Conservation (phyloP, 257 asterid species). For the Plantago elongata region DNA sequence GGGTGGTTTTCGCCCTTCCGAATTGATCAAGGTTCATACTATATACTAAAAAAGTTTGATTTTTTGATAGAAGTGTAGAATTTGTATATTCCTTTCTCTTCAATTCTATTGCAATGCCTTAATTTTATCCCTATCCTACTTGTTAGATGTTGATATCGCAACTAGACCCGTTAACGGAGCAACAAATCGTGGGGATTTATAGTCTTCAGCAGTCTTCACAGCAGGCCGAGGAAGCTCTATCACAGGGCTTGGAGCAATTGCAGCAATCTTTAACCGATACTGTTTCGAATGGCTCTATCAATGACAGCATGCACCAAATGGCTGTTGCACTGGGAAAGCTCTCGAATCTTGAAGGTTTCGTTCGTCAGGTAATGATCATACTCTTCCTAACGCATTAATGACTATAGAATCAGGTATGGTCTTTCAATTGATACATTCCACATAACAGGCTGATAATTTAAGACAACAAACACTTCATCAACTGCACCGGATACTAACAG, state of each 20-base stretch:
- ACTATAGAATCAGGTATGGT: neutral
- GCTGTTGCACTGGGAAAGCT: slow-evolving; percentile 84
- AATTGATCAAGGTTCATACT: slow-evolving; percentile 61
- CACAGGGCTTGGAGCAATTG: slow-evolving; percentile 82
- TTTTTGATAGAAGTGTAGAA: too few species aligned
- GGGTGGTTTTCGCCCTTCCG: slow-evolving; percentile 94
- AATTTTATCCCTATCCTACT: neutral
- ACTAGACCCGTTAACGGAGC: slow-evolving; percentile 85
- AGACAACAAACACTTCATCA: slow-evolving; percentile 91
- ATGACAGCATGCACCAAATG: slow-evolving; percentile 85
- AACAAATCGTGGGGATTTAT: slow-evolving; percentile 78
- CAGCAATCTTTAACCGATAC: slow-evolving; percentile 75
- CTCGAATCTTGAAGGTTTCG: slow-evolving; percentile 78
- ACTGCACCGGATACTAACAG: slow-evolving; percentile 60
- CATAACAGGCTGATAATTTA: slow-evolving; percentile 79
- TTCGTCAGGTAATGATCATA: slow-evolving; percentile 60
- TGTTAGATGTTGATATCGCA: slow-evolving; percentile 69
- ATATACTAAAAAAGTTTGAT: neutral
- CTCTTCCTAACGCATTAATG: neutral
- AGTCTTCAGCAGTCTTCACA: slow-evolving; percentile 86
- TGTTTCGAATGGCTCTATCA: slow-evolving; percentile 49
- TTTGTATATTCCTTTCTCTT: neutral
- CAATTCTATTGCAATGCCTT: neutral
- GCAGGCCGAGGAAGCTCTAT: slow-evolving; percentile 94
- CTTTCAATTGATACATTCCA: neutral